Base-by-base conservation (phyloP, 768 basidiomycete species). In the Nevesoporus exiguus region DNA sequence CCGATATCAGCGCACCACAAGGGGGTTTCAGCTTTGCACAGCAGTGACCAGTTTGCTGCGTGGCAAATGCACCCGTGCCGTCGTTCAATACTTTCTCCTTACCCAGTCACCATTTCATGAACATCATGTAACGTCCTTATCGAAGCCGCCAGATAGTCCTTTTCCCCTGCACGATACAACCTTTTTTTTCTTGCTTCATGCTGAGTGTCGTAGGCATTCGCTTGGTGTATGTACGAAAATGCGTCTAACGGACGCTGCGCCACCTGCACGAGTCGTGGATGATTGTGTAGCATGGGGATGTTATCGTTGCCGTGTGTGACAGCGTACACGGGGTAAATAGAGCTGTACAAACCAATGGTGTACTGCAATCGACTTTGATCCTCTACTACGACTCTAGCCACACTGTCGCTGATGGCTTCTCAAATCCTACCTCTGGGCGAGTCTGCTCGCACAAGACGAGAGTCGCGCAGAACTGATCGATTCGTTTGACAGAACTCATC, bases 1-100 rank as follows among this genome's bases (percentile, higher is more conserved):
- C 85, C 47, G 89, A 90, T 72, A 83, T 92, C 64, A 83, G 80
- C 61, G 92, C 88, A 36, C 95, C 96, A 56, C 90, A 93, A 69
- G 95, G 96, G 57, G 96, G 96, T 14, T 98, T 98, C 83, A 92
- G 83, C 69, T 98, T 98, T 68, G 93, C 88, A 58, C 83, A 85
- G 71, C 78, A 78, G 75, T 76, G 64, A 69, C 57, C 55, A 29
- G 40, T 31, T 47, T 47, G 34, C 33, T 49, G 31, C 39, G 51
- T 46, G 41, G 56, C 48, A 40, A 54, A 47, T 39, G 24, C 24
- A 43, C 49, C n/a, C 10, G 19, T 44, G 29, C n/a, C 41, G 24
- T 41, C 43, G 40, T 37, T 7, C 15, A 33, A 3, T 17, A 3
- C 45, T 55, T 49, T 54, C 53, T 53, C 49, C 51, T 52, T 56